Conservation (phyloP, 345 rosid species). For the Populus pruinosa region DNA sequence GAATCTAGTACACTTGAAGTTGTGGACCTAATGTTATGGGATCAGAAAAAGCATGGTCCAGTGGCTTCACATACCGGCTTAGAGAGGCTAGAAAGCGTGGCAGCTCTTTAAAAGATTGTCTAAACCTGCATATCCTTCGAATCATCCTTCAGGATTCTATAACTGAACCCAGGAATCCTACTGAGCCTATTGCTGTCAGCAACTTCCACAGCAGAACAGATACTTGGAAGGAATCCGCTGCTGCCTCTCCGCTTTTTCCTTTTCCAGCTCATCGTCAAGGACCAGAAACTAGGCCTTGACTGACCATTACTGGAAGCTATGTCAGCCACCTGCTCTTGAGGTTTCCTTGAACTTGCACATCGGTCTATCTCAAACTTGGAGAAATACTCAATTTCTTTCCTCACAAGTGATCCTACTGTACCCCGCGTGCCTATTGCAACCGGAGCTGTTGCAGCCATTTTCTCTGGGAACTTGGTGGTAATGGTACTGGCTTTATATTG, state of each 20-base stretch:
- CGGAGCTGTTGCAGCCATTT: slow-evolving; percentile 50
- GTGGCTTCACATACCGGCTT: not conserved
- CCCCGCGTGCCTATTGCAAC: slow-evolving; percentile 78
- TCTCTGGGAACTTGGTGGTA: slow-evolving; percentile 21
- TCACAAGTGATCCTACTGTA: slow-evolving; percentile 71
- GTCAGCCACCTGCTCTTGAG: slow-evolving; percentile 22
- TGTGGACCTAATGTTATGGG: not conserved
- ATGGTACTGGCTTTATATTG: slow-evolving; percentile 21
- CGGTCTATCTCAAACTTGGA: slow-evolving; percentile 34
- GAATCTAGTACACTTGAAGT: not conserved
- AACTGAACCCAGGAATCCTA: slow-evolving; percentile 44
- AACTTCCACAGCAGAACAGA: slow-evolving; percentile 56
- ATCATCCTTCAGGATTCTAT: slow-evolving; percentile 61
- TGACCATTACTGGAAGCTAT: slow-evolving; percentile 26
- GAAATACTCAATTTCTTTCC: slow-evolving; percentile 74
- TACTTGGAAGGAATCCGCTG: slow-evolving; percentile 38
- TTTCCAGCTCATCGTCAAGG: slow-evolving; percentile 40
- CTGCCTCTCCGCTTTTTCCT: slow-evolving; percentile 53
- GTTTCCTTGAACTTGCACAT: slow-evolving; percentile 24
- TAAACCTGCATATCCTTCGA: slow-evolving; percentile 23
- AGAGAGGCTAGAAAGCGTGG: not conserved
- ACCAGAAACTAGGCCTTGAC: slow-evolving; percentile 51
- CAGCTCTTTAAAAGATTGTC: not conserved
- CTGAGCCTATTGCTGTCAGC: slow-evolving; percentile 29
- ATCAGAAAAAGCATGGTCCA: not conserved